Base-by-base conservation (phyloP, 441 rosid genomes). In the Kokia cookei region DNA sequence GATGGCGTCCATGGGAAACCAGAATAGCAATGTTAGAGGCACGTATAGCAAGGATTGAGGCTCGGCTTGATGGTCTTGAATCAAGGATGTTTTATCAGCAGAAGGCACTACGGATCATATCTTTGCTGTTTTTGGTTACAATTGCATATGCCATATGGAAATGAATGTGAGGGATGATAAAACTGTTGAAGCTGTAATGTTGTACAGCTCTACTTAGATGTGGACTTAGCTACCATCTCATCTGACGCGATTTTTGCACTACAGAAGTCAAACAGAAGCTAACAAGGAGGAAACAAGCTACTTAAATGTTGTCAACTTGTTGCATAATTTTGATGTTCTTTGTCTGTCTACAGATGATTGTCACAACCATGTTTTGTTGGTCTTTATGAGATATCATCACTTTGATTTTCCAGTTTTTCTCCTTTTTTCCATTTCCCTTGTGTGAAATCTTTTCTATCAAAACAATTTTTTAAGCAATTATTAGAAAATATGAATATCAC, bases 31-130 rank as follows among this genome's bases (percentile, higher is more conserved):
- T 48, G 69, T 63, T 81, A 72, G 80, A 71, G 74, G 63, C 68
- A 3, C 76, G 72, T 50, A 43, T 79, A 22, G 78, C 77, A 63
- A 79, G 76, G 75, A 50, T 81, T n/a, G 82, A 75, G 75, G 69
- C 65, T 53, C 69, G 62, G 7, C 54, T 77, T 24, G 72, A 67
- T 43, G 73, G 72, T 57, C 80, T 81, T 0, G 80, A 81, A 74
- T 74, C 73, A 2, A 75, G 70, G 69, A 73, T 79, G 82, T 43
- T 61, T 45, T 45, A 53, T 37, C 59, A 77, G 72, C 73, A 15
- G 15, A 79, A 37, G 67, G 77, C 73, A 35, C 42, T 77, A 79
- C 76, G 22, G 26, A 7, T 79, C 37, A 45, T 71, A 2, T 51
- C 55, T 58, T 57, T 51, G 15, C 51, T 75, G 72, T 67, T 77